Conservation (phyloP, 2,329 filamentous ascomycete species). For the Nothophoma quercina region DNA sequence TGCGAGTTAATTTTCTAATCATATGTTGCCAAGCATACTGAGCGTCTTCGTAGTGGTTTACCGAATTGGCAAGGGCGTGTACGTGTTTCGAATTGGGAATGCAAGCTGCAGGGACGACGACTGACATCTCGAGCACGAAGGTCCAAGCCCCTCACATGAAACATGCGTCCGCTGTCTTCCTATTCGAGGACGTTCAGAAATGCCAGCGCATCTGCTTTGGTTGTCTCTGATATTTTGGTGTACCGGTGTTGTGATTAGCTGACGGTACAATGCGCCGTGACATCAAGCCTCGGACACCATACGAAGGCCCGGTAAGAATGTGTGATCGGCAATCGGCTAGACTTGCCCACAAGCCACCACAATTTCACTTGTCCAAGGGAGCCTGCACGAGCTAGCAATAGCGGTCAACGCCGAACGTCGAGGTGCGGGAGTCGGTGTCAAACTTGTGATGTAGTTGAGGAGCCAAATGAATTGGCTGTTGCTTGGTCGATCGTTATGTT, state of each 20-base stretch:
- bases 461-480: constrained; percentile 6
- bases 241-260: constrained; percentile 29
- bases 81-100: constrained; percentile 25
- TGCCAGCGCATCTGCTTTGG: constrained; percentile 30
- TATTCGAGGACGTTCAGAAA: constrained; percentile 15
- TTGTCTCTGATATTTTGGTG: constrained; percentile 7
- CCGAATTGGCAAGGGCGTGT: constrained; percentile 6
- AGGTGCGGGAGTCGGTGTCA: constrained; percentile 14
- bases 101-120: constrained; percentile 13
- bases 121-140: constrained; percentile 8
- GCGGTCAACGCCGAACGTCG: constrained; percentile 4
- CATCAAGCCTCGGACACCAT: constrained; percentile 26
- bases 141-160: constrained; percentile 4
- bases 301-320: neutral
- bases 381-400: constrained; percentile 16
- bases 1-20: constrained; percentile 1
- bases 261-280: constrained; percentile 24
- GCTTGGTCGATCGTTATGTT: constrained; percentile 13
- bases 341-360: constrained; percentile 30
- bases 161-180: constrained; percentile 13
- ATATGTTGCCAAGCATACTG: neutral
- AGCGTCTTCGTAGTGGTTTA: neutral
- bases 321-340: constrained; percentile 26
- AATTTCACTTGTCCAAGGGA: constrained; percentile 27
- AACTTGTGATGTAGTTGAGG: constrained; percentile 8